Conservation (phyloP, 1,284 basidiomycete species). For the Moesziomyces sp. region DNA sequence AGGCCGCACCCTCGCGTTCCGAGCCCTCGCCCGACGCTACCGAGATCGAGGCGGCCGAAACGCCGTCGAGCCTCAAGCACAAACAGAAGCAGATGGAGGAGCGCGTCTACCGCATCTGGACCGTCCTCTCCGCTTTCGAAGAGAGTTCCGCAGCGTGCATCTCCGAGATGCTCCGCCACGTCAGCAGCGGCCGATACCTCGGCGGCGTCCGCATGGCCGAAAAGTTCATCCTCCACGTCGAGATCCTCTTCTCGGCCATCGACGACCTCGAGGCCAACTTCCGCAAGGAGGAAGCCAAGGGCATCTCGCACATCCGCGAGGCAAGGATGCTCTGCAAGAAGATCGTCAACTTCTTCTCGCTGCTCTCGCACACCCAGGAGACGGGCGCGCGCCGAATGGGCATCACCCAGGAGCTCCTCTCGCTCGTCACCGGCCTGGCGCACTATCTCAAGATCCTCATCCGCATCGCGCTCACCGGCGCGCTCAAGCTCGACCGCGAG, state of each 20-base stretch:
- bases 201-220: conserved; percentile 98
- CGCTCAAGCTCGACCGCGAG: conserved; percentile 93
- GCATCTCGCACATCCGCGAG: conserved; percentile 97
- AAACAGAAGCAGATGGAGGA: conserved; percentile 96
- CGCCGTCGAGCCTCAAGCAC: conserved; percentile 83
- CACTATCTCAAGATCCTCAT: conserved; percentile 99
- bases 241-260: conserved; percentile 95
- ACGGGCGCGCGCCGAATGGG: conserved; percentile 87
- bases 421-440: conserved; percentile 96
- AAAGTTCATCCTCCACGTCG: conserved; percentile 97
- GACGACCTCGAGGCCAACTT: conserved; percentile 95
- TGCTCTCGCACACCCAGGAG: conserved; percentile 95
- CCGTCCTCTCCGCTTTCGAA: conserved; percentile 96
- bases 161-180: conserved; percentile 93
- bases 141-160: conserved; percentile 99
- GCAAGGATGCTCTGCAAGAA: conserved; percentile 98
- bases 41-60: conserved; percentile 79
- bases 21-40: conserved; percentile 54
- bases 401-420: conserved; percentile 95
- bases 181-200: conserved; percentile 93
- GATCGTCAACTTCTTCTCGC: conserved; percentile 97
- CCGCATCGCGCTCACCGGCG: conserved; percentile 94
- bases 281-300: conserved; percentile 75
- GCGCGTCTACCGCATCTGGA: conserved; percentile 98
- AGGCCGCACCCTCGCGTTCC: conserved; percentile 34